These are phyloP conservation scores for Epichloe amarillans DNA, from an alignment of 2,329 filamentous ascomycete genomes.

Conservation along the genomic window DNA sequence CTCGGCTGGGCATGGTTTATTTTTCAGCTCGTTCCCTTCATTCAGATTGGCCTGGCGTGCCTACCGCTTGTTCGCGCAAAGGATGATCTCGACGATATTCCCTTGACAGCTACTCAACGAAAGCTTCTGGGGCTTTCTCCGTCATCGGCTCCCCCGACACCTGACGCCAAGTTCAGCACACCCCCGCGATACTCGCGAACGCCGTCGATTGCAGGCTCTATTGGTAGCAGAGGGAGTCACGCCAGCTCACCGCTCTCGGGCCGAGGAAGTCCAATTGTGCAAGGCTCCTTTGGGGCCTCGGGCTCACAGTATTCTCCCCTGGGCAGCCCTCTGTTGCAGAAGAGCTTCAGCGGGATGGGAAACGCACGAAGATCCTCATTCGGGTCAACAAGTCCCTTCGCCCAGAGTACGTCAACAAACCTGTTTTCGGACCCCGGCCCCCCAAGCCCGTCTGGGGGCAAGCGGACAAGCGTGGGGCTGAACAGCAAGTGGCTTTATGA, in stretches of 20 bases:
- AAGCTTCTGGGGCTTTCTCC: slow-evolving; percentile 70
- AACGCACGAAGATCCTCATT: slow-evolving; percentile 48
- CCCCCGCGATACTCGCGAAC: slow-evolving; percentile 84
- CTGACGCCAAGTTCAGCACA: slow-evolving; percentile 60
- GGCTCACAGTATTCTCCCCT: slow-evolving; percentile 34
- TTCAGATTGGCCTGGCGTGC: slow-evolving; percentile 60
- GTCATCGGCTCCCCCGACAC: slow-evolving; percentile 48
- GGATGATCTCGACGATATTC: slow-evolving; percentile 78
- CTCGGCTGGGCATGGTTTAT: slow-evolving; percentile 31
- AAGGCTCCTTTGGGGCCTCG: slow-evolving; percentile 18
- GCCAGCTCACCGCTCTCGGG: slow-evolving; percentile 45
- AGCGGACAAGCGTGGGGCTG: slow-evolving; percentile 60
- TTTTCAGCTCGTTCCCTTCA: slow-evolving; percentile 43
- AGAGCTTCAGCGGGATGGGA: slow-evolving; percentile 40
- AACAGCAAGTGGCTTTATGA: slow-evolving; percentile 96
- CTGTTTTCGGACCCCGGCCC: slow-evolving; percentile 45
- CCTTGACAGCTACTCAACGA: slow-evolving; percentile 65
- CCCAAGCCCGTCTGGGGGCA: slow-evolving; percentile 53
- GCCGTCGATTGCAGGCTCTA: slow-evolving; percentile 49
- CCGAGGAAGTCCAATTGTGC: slow-evolving; percentile 34
- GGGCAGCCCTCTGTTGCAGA: slow-evolving; percentile 51
- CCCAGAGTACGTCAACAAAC: slow-evolving; percentile 32
- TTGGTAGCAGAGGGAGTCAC: slow-evolving; percentile 44
- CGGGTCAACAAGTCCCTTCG: slow-evolving; percentile 41
- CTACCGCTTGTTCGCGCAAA: slow-evolving; percentile 57